A percentile compares a stretch with the other conserved stretches of the same genome.
Conservation (phyloP, 1,284 basidiomycete genomes). For the Naganishia liquefaciens region DNA sequence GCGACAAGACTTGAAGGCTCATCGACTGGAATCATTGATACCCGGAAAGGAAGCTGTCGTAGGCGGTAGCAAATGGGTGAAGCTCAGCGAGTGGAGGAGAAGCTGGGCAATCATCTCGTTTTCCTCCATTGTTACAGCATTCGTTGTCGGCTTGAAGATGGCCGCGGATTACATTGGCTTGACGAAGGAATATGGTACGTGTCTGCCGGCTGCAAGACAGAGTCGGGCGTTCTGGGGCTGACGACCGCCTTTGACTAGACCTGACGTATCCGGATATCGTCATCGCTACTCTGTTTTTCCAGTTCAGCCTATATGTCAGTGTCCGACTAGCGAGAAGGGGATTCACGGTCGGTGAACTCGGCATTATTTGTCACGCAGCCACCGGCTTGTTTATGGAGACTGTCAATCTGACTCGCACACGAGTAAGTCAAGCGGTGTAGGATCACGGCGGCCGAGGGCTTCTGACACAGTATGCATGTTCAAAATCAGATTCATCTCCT, state of each 20-base stretch:
- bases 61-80: conserved; percentile 47
- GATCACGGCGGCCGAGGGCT: not conserved
- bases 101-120: conserved; percentile 50
- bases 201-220: conserved; percentile 35
- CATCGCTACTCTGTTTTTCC: conserved; percentile 78
- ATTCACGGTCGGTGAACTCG: conserved; percentile 92
- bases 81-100: conserved; percentile 49
- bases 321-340: conserved; percentile 86
- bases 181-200: conserved; percentile 38
- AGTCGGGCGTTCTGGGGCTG: not conserved
- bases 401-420: conserved; percentile 74
- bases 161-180: conserved; percentile 39
- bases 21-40: conserved; percentile 37
- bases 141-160: conserved; percentile 49
- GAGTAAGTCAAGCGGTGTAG: conserved; percentile 58
- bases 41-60: conserved; percentile 19
- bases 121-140: conserved; percentile 49
- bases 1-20: conserved; percentile 55
- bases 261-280: conserved; percentile 75
- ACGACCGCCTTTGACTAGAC: conserved; percentile 58
- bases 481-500: conserved; percentile 70
- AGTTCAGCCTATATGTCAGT: conserved; percentile 85
- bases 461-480: conserved; percentile 58
- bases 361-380: conserved; percentile 81
- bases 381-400: conserved; percentile 84